Conservation (phyloP, 352 stramenopile species). For the Phytophthora podocarpi region DNA sequence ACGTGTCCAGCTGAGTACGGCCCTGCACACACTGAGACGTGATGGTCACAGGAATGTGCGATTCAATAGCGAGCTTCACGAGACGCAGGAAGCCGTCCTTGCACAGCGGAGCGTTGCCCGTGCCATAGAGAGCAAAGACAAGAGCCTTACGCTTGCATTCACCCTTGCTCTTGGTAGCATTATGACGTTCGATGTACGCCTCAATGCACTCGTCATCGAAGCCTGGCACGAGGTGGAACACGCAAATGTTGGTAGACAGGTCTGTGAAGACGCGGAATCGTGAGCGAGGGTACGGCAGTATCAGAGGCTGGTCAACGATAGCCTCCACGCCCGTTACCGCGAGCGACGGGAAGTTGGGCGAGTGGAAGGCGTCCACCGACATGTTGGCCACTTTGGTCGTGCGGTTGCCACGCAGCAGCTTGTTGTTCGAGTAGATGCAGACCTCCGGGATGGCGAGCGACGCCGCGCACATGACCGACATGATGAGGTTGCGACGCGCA, state of each 20-base stretch:
- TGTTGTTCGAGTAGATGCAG: slow-evolving; percentile 96
- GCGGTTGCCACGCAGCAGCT: slow-evolving; percentile 94
- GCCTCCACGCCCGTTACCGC: slow-evolving; percentile 94
- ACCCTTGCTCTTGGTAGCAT: slow-evolving; percentile 37
- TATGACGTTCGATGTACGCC: slow-evolving; percentile 75
- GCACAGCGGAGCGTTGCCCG: slow-evolving; percentile 92
- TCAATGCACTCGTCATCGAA: slow-evolving; percentile 90
- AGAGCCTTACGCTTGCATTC: slow-evolving; percentile 55
- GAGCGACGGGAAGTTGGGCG: slow-evolving; percentile 94
- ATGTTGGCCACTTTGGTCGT: slow-evolving; percentile 96
- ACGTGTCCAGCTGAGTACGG: slow-evolving; percentile 92
- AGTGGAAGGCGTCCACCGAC: slow-evolving; percentile 96
- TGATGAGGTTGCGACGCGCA: slow-evolving; percentile 96
- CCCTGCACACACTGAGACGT: slow-evolving; percentile 95
- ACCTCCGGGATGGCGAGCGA: slow-evolving; percentile 88
- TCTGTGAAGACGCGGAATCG: slow-evolving; percentile 89
- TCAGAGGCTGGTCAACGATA: slow-evolving; percentile 89
- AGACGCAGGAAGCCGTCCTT: slow-evolving; percentile 90
- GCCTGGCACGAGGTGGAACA: slow-evolving; percentile 90
- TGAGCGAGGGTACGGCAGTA: slow-evolving; percentile 88
- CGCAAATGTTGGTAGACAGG: slow-evolving; percentile 93
- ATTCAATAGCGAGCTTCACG: slow-evolving; percentile 78
- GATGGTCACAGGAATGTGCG: slow-evolving; percentile 91
- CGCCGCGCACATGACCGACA: slow-evolving; percentile 89
- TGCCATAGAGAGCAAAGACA: slow-evolving; percentile 96